Evolutionary conservation across 192 early-diverging fungal genomes (phyloP).

Genomic region (Rhizoclosmatium globosum): DNA sequence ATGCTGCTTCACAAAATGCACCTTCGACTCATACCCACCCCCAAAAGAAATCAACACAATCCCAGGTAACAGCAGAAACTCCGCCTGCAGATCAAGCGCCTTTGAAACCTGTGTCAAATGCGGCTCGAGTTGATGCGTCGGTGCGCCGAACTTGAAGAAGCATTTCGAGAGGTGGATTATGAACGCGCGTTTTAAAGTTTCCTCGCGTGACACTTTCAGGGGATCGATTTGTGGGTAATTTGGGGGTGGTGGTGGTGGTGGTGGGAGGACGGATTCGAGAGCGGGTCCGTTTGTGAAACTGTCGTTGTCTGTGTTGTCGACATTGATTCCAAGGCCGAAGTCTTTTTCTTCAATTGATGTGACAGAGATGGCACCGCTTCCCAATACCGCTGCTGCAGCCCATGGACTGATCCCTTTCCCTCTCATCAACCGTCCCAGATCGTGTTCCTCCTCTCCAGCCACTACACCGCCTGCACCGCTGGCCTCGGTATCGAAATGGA

Average conservation of each 20-base stretch:
- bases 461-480: too few relatives aligned
- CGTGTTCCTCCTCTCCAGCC: too few relatives aligned
- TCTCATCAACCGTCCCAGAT: not conserved
- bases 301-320: too few relatives aligned
- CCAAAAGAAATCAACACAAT: constrained; percentile 50
- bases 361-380: too few relatives aligned
- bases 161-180: constrained; percentile 50
- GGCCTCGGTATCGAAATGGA: too few relatives aligned
- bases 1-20: constrained; percentile 46
- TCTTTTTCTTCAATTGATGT: too few relatives aligned
- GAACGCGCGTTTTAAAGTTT: constrained; percentile 46
- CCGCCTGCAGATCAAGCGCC: constrained; percentile 45
- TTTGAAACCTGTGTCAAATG: constrained; percentile 46
- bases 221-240: too few relatives aligned
- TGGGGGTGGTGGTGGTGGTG: too few relatives aligned
- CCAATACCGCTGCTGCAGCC: not conserved
- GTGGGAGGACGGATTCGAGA: too few relatives aligned
- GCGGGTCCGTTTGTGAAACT: too few relatives aligned
- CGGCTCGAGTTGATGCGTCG: constrained; percentile 54
- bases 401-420: not conserved
- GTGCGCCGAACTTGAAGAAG: constrained; percentile 52
- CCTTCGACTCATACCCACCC: constrained; percentile 34
- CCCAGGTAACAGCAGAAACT: constrained; percentile 47
- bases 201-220: not conserved
- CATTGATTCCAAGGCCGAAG: too few relatives aligned